A percentile compares a stretch with the other conserved stretches of the same genome.
Conservation (phyloP, 2,329 filamentous ascomycete species). For the Didymella pinodella region DNA sequence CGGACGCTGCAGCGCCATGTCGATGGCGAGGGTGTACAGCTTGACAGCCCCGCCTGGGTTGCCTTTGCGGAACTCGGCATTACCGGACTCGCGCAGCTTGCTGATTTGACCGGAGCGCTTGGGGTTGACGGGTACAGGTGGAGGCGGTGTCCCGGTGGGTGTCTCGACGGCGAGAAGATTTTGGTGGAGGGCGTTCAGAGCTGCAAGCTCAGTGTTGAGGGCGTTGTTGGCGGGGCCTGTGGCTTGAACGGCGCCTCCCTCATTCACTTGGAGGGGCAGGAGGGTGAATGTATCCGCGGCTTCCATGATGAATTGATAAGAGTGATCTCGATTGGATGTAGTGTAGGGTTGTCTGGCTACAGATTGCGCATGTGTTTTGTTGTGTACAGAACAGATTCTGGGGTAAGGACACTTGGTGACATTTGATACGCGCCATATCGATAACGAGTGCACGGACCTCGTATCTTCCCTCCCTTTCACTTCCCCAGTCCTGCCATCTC, state of each 20-base stretch:
- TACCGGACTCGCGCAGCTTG: constrained; percentile 90
- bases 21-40: constrained; percentile 84
- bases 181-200: constrained; percentile 82
- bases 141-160: constrained; percentile 74
- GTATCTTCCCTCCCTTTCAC: not conserved
- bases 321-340: not conserved
- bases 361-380: not conserved
- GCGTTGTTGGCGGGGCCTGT: constrained; percentile 50
- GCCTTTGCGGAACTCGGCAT: constrained; percentile 80
- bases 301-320: constrained; percentile 40
- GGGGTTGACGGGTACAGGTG: constrained; percentile 89
- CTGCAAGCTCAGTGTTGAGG: constrained; percentile 62
- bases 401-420: constrained; percentile 25
- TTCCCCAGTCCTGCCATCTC: not conserved
- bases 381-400: not conserved
- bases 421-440: constrained; percentile 18
- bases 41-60: constrained; percentile 77
- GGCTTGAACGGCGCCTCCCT: constrained; percentile 75
- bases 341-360: not conserved
- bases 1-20: constrained; percentile 85
- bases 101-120: constrained; percentile 87
- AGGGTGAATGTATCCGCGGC: constrained; percentile 75
- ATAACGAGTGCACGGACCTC: constrained; percentile 1
- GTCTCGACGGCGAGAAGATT: constrained; percentile 71
- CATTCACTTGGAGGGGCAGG: constrained; percentile 82